A percentile compares a stretch with the other conserved stretches of the same genome.
phyloP scores from a whole-genome alignment of 345 rosid species.

The Tarenaya hassleriana region DNA sequence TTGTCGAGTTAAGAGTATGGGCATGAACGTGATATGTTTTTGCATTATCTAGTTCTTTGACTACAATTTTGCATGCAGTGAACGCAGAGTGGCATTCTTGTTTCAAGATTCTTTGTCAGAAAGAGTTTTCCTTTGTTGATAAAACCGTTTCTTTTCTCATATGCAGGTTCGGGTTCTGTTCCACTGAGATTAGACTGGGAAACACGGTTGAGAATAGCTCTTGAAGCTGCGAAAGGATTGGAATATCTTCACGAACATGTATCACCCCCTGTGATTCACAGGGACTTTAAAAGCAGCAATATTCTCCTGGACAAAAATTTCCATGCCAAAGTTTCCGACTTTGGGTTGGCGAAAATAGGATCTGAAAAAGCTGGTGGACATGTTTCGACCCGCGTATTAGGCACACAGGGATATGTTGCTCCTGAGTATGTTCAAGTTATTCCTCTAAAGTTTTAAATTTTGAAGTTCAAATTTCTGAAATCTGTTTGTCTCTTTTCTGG shows the following conservation, averaged over 20 bases:
- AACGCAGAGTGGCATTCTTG: conserved; percentile 1
- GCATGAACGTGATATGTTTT: background rate
- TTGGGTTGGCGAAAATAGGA: conserved; percentile 71
- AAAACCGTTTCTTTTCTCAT: background rate
- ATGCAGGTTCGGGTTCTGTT: conserved; percentile 49
- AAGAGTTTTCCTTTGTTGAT: background rate
- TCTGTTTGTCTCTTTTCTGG: background rate
- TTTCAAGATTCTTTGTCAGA: background rate
- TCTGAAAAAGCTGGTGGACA: conserved; percentile 71
- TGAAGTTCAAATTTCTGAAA: background rate
- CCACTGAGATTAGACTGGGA: conserved; percentile 56
- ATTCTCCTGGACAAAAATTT: conserved; percentile 56
- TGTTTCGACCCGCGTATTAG: conserved; percentile 66
- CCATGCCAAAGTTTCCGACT: conserved; percentile 74
- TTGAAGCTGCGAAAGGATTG: conserved; percentile 80
- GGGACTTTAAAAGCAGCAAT: conserved; percentile 77
- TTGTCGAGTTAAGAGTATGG: background rate
- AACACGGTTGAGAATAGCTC: conserved; percentile 66
- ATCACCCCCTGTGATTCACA: conserved; percentile 65
- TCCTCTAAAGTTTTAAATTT: background rate
- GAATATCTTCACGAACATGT: conserved; percentile 77
- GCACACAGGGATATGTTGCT: conserved; percentile 78
- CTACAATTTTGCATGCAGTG: background rate
- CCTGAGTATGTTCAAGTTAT: conserved; percentile 45
- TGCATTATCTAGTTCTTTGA: background rate